Evolutionary conservation across 371 early-diverging fungal genomes (phyloP), one percentile per base, ranked within the genome.

Genomic region (Mucor irregularis): DNA sequence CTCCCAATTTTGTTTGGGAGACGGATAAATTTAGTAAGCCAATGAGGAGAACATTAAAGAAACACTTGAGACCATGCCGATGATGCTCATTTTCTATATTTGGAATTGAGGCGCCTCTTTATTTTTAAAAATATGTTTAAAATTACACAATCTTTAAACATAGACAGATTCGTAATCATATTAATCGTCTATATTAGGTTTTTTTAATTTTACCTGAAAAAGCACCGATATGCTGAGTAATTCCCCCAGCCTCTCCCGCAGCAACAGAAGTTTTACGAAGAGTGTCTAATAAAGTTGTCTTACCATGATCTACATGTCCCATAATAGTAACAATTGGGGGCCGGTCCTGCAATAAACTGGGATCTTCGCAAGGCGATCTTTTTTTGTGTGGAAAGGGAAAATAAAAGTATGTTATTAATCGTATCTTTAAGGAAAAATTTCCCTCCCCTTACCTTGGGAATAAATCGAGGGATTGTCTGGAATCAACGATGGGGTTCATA

Each of bases 271-370:
- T 90, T 63, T 93, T 91, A 34, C 97, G 88, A 30, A 97, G 78
- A 0, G 93, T 78, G 68, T 99, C 99, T 57, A 99, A 74, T 19
- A 99, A 76, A 0, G 99, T 98, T 1, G 98, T 97, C 65, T 98
- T 98, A 26, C 98, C 97, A 64, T 96, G 97, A 71, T 98, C 97
- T 26, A 97, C 94, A 60, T 98, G 98, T 13, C 99, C 99, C 93
- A 99, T 92, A 59, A 99, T 95, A 6, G 97, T 95, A 19, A 97
- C 95, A 16, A 97, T 89, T 6, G 97, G 97, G 2, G 96, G 93
- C 34, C 97, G 83, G 7, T 68, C 56, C 17, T 90, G 90, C 53
- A 87, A 84, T 11, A 65, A 56, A 2, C 86, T 81, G 80, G 86
- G 84, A 53, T 92, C 91, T 22, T 76, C 83, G 0, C 91, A 90